Conservation (phyloP, 2,329 filamentous ascomycete genomes). For the Fusarium sp. region DNA sequence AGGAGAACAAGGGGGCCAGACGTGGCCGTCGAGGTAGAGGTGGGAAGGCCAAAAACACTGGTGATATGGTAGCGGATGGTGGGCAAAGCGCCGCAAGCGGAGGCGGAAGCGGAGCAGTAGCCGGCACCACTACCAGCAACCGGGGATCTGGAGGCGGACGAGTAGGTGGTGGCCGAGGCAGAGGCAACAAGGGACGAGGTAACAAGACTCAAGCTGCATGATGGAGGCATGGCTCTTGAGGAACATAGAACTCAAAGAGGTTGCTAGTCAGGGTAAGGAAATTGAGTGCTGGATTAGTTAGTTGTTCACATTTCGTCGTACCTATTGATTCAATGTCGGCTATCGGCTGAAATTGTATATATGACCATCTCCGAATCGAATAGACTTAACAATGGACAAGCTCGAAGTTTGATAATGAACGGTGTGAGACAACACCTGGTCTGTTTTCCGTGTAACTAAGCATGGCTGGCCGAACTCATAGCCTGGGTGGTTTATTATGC, state of each 20-base stretch:
- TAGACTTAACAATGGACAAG: background rate
- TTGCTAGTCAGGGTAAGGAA: background rate
- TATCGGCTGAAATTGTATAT: slow-evolving; percentile 29
- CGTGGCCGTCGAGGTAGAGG: slow-evolving; percentile 52
- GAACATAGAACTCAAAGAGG: slow-evolving; percentile 37
- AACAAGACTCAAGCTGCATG: slow-evolving; percentile 30
- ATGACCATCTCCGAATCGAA: slow-evolving; percentile 26
- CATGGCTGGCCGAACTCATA: no score
- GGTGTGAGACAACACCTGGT: background rate
- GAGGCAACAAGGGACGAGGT: slow-evolving; percentile 44
- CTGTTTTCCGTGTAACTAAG: background rate
- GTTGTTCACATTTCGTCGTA: slow-evolving; percentile 29
- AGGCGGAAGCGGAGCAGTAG: slow-evolving; percentile 22
- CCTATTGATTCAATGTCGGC: slow-evolving; percentile 24
- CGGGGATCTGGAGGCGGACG: slow-evolving; percentile 38
- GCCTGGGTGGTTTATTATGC: no score
- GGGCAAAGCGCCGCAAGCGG: slow-evolving; percentile 34
- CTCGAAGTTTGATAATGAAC: background rate
- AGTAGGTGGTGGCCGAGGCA: slow-evolving; percentile 43
- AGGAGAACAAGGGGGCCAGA: slow-evolving; percentile 58
- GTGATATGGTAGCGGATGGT: slow-evolving; percentile 37
- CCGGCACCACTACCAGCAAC: slow-evolving; percentile 28
- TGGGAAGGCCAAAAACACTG: slow-evolving; percentile 48
- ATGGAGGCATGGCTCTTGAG: slow-evolving; percentile 28
- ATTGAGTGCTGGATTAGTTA: slow-evolving; percentile 12